Evolutionary conservation across 2,329 filamentous ascomycete species (phyloP).

Genomic region (Grosmannia serpens): DNA sequence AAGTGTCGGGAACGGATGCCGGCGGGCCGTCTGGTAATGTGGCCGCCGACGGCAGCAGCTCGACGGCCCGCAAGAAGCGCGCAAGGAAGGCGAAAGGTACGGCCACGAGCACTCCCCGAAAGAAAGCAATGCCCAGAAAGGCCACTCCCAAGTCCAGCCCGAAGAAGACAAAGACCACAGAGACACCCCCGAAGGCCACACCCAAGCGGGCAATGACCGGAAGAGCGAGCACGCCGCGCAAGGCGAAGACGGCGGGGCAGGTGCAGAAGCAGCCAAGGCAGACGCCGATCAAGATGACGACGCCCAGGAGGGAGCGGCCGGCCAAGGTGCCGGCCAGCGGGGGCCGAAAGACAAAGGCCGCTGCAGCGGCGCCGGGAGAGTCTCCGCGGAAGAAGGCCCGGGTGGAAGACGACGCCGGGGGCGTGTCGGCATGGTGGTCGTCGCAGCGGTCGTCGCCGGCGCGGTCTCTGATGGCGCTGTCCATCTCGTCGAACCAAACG

Average conservation of each 20-base stretch:
- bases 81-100: not conserved
- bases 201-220: too few relatives aligned
- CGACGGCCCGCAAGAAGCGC: not conserved
- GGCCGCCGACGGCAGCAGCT: not conserved
- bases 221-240: too few relatives aligned
- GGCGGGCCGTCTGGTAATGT: not conserved
- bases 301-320: not conserved
- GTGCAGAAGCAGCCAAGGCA: too few relatives aligned
- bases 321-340: not conserved
- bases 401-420: not conserved
- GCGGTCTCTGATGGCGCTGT: not conserved
- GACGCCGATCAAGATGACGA: not conserved
- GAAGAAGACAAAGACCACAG: not conserved
- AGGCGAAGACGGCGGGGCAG: too few relatives aligned
- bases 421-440: not conserved
- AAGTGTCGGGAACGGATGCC: not conserved
- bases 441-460: not conserved
- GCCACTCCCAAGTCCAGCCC: not conserved
- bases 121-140: not conserved
- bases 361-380: too few relatives aligned
- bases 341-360: too few relatives aligned
- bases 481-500: not conserved
- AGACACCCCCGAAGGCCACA: not conserved
- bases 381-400: not conserved
- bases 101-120: not conserved